Conservation (phyloP, 257 asterid genomes). For the Solanum sparsipilum region DNA sequence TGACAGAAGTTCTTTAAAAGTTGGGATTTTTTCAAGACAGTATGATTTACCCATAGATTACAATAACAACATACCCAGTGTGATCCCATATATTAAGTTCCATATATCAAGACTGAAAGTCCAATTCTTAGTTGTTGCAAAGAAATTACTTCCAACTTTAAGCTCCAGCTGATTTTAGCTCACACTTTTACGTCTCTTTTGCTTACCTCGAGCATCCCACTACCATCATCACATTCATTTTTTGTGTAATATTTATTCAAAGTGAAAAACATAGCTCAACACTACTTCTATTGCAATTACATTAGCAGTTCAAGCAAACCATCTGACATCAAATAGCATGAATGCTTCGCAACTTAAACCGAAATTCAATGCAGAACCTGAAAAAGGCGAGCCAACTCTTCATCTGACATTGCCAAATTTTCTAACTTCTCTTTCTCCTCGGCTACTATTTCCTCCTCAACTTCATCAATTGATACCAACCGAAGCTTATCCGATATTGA, state of each 20-base stretch:
- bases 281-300: not conserved
- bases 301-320: not conserved
- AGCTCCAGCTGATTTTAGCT: not conserved
- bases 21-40: not conserved
- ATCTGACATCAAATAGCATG: not conserved
- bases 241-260: not conserved
- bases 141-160: not conserved
- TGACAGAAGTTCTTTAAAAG: not conserved
- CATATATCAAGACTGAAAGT: not conserved
- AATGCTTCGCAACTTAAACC: not conserved
- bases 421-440: conserved; percentile 16
- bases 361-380: conserved; percentile 40
- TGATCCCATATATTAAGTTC: not conserved
- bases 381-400: conserved; percentile 71
- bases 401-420: conserved; percentile 48
- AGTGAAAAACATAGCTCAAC: not conserved
- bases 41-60: not conserved
- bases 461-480: conserved; percentile 44
- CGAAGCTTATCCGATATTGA: conserved; percentile 48
- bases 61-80: not conserved
- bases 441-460: conserved; percentile 13
- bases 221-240: not conserved
- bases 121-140: not conserved
- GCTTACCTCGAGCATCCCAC: not conserved
- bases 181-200: not conserved